phyloP scores from a whole-genome alignment of 768 basidiomycete genomes.

The Mycena vitilis region DNA sequence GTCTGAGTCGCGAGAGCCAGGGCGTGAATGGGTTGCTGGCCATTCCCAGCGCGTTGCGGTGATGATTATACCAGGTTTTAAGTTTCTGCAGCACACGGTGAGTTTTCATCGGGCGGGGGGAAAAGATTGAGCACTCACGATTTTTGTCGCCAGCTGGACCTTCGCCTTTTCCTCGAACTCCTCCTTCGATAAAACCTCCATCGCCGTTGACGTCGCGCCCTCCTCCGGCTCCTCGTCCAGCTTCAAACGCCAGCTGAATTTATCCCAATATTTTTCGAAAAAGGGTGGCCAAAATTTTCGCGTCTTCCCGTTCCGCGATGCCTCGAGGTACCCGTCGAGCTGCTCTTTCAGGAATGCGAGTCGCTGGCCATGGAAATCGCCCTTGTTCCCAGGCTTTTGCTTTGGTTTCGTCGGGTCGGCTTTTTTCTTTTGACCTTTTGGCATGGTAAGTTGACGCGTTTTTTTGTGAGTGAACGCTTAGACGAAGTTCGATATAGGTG shows the following conservation, averaged over 20 bases:
- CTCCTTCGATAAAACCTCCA: background rate
- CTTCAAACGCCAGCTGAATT: background rate
- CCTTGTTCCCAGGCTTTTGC: background rate
- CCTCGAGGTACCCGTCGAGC: background rate
- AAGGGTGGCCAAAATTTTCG: background rate
- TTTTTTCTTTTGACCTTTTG: background rate
- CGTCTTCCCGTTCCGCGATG: background rate
- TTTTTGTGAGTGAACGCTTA: no score
- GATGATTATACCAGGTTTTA: conserved; percentile 9
- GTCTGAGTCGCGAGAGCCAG: background rate
- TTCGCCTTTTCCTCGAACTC: background rate
- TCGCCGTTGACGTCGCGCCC: background rate
- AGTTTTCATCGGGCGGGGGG: no score
- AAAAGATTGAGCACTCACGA: background rate
- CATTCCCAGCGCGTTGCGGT: background rate
- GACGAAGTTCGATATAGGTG: no score
- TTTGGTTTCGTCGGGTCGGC: background rate
- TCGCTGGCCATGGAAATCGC: background rate
- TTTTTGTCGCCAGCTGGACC: background rate
- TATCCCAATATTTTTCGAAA: conserved; percentile 1
- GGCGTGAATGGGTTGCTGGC: background rate
- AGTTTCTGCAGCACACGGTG: background rate
- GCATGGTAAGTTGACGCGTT: background rate
- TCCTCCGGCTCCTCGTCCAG: background rate
- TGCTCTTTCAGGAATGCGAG: background rate